Conservation (phyloP, 106 monocot genomes). For the Acanthochlamys bracteata region DNA sequence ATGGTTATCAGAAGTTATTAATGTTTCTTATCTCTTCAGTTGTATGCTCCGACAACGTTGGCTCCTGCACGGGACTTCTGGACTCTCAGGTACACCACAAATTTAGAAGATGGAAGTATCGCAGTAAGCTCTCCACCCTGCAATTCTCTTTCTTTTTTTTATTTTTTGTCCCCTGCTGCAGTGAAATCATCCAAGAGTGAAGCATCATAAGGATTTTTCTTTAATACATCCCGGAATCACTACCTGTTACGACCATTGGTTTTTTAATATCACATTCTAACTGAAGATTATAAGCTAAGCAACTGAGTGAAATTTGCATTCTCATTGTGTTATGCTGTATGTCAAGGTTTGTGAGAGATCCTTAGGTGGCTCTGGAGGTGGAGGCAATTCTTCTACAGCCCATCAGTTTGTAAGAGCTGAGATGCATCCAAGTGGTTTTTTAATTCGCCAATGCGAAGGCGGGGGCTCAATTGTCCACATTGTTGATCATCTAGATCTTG, state of each 20-base stretch:
- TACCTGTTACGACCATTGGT: no score
- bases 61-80: slow-evolving; percentile 92
- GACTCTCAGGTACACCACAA: slow-evolving; percentile 83
- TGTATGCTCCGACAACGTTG: slow-evolving; percentile 95
- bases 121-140: slow-evolving; percentile 31
- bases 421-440: slow-evolving; percentile 91
- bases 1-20: slow-evolving; percentile 52
- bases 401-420: slow-evolving; percentile 83
- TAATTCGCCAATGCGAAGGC: slow-evolving; percentile 94
- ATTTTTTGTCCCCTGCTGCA: background rate
- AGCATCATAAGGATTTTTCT: no score
- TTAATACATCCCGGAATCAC: no score
- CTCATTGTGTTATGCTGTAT: no score
- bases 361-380: slow-evolving; percentile 92
- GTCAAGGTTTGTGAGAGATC: slow-evolving; percentile 93
- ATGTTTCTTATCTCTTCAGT: slow-evolving; percentile 36
- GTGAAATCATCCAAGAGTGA: no score
- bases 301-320: no score
- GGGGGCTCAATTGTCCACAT: slow-evolving; percentile 98
- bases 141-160: slow-evolving; percentile 60
- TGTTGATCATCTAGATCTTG: slow-evolving; percentile 92
- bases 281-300: no score
- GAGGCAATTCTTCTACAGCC: slow-evolving; percentile 26
- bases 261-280: no score
- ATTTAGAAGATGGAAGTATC: slow-evolving; percentile 79